phyloP scores from a whole-genome alignment of 2,329 filamentous ascomycete genomes.

The Cryphonectria radicalis region DNA sequence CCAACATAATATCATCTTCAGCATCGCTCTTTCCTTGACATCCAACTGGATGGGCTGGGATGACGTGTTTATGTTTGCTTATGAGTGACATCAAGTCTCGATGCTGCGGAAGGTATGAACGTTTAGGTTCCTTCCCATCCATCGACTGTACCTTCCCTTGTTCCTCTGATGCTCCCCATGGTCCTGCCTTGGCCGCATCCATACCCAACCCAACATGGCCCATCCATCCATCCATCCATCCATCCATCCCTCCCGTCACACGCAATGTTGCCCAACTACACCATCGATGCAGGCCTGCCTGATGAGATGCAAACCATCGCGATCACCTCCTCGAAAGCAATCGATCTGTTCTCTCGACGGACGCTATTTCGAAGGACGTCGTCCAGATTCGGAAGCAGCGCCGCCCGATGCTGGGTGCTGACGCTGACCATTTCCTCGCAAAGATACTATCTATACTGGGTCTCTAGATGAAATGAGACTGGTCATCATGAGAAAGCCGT shows the following conservation, averaged over 20 bases:
- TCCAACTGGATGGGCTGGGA: not conserved
- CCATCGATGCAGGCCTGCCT: slow-evolving; percentile 12
- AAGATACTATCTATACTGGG: not conserved
- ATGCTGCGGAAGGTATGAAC: not conserved
- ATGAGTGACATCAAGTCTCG: not conserved
- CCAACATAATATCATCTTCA: not conserved
- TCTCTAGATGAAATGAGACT: not conserved
- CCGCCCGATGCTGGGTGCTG: not conserved
- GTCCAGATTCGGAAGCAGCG: not conserved
- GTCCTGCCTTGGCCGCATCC: not conserved
- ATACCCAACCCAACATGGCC: slow-evolving; percentile 15
- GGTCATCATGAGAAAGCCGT: not conserved
- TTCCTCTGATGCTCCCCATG: not conserved
- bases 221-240: not conserved
- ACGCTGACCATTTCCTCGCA: not conserved
- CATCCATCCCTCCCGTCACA: not conserved
- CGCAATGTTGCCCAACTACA: slow-evolving; percentile 3
- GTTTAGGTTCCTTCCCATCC: not conserved
- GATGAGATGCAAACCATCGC: slow-evolving; percentile 1
- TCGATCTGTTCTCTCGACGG: not conserved
- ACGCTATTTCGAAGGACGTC: not conserved
- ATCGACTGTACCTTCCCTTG: not conserved
- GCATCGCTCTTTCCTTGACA: not conserved
- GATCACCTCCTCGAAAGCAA: not conserved
- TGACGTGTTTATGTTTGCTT: not conserved